Base-by-base conservation (phyloP, 495 filamentous ascomycete genomes). In the Hypoxylon trugodes region DNA sequence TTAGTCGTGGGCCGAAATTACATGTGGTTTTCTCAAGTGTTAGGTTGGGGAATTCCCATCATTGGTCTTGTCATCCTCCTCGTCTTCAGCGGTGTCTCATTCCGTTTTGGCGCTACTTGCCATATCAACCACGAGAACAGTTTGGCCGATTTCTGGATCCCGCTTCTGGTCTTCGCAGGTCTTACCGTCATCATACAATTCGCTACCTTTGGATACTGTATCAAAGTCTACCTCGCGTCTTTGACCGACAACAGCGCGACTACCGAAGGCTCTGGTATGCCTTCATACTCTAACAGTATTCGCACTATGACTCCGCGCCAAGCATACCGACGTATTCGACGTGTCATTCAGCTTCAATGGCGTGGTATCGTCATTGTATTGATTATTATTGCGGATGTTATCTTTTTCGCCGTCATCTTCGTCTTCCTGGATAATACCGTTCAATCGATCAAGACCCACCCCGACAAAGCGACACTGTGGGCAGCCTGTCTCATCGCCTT, bases 291-390 rank as follows among this genome's bases (percentile, higher is more conserved):
- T 16, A 83, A 83, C 61, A 96, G 92, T 73, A 77, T 95, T 36
- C 87, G 88, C 69, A 94, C 91, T 28, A 84, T 93, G 60, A 93
- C 91, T 5, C 91, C 96, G 15, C 84, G 89, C 45, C 93, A 95
- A 68, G 93, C 95, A 18, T 96, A 96, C 65, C 86, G 89, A 53
- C 87, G 96, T 42, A 84, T 98, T 28, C 84, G 86, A 43, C 87
- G 92, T 56, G 92, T 98, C 38, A 81, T 98, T n/a, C 86, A 88
- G 70, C 82, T 98, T 2, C 95, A 98, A 74, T 98, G 95, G 95
- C 83, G 96, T 59, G 92, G 92, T 42, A 91, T 96, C 40, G 84
- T 85, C 21, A 87, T 97, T 36, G 92, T 96, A 16, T 77, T 93
- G 26, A 86, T 96, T 66, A 96, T 98, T 59, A 81, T 97, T 51